Base-by-base conservation (phyloP, 306 rosid species). In the Urtica urens region DNA sequence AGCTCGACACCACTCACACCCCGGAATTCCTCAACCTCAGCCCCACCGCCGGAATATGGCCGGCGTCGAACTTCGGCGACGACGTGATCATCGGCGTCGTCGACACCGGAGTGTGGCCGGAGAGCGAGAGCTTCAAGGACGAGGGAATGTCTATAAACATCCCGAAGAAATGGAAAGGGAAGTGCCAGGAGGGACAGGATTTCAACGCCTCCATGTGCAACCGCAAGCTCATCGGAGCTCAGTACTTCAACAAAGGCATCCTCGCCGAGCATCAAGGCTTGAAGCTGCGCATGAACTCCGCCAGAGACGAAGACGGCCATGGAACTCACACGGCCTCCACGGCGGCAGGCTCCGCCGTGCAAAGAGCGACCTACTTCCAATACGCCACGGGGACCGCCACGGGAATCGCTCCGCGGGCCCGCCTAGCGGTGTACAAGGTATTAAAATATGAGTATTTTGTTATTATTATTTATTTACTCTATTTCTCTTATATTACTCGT, bases 51-150 rank as follows among this genome's bases (percentile, higher is more conserved):
- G 58, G 58, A 10, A 21, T 38, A 7, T 53, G 47, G 59, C 59
- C 47, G 0, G 47, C 59, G 29, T 38, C 59, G 3, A 53, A 53
- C 11, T 25, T 37, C 2, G 59, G 47, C 1, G 38, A 53, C 5
- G 35, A 53, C 17, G 47, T 53, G 47, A 53, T 38, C 22, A 38
- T 53, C 26, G 48, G 48, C 2, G 48, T 38, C 21, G 16, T 38
- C 4, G 58, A 53, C 11, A 14, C 46, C 20, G 58, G 37, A 10
- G 19, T 53, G 18, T 53, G 48, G 47, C 58, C 58, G 9, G 47
- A 53, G 47, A 53, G 48, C 24, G 35, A 53, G 47, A 53, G 58
- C 46, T 53, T 53, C 45, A 38, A 53, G 20, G 58, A 38, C 47
- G n/a, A 53, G 2, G 47, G 58, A 3, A 23, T 52, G 23, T 1